Evolutionary conservation across 352 stramenopile species (phyloP).

Genomic region (Pythium volutum): DNA sequence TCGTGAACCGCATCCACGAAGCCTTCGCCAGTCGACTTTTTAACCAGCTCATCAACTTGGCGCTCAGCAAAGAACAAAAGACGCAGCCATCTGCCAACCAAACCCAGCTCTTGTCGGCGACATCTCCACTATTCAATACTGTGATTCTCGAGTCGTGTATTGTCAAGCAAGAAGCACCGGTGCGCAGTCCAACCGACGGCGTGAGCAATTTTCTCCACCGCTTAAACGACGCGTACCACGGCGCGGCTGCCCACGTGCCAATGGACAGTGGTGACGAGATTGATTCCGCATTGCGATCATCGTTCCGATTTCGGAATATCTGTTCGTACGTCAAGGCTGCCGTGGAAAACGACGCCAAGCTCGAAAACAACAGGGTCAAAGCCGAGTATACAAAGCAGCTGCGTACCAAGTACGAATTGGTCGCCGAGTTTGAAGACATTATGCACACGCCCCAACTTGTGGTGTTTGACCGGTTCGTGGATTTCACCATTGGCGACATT

Average conservation of each 20-base stretch:
- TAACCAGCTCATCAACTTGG: constrained; percentile 27
- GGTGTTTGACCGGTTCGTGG: constrained; percentile 19
- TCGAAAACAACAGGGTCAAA: constrained; percentile 41
- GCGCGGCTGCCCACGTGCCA: constrained; percentile 27
- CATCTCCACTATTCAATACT: constrained; percentile 31
- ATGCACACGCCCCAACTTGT: constrained; percentile 46
- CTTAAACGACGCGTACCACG: constrained; percentile 60
- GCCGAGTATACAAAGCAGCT: constrained; percentile 51
- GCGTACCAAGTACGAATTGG: constrained; percentile 54
- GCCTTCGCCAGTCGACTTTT: constrained; percentile 38
- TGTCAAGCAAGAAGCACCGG: constrained; percentile 35
- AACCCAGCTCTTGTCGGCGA: constrained; percentile 17
- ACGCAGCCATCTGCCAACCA: constrained; percentile 17
- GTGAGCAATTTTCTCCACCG: constrained; percentile 64
- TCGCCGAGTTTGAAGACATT: constrained; percentile 55
- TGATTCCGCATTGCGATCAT: constrained; percentile 13
- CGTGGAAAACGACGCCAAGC: constrained; percentile 36
- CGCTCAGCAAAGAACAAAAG: constrained; percentile 4
- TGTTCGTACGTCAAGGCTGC: constrained; percentile 36
- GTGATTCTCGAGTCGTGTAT: constrained; percentile 57
- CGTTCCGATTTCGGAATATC: constrained; percentile 34
- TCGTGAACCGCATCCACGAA: constrained; percentile 46
- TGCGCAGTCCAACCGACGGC: constrained; percentile 35
- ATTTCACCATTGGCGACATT: constrained; percentile 46
- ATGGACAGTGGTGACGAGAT: constrained; percentile 32